Evolutionary conservation across 305 asterid species (phyloP), one percentile per base, ranked within the genome.

Genomic region (Fraxinus paxiana): DNA sequence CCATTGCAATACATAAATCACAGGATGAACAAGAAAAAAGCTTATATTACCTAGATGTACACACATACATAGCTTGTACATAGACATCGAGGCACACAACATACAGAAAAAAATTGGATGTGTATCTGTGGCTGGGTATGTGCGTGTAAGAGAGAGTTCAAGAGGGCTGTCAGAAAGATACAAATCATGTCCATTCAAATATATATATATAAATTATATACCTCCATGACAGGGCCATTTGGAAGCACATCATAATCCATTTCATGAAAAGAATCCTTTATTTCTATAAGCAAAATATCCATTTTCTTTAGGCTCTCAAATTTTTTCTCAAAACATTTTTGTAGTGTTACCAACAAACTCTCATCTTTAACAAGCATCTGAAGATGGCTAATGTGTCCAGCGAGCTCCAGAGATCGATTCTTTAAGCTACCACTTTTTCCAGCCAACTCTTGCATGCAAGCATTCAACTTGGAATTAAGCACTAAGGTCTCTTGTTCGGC

Each of bases 391-490:
- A 90, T 86, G 81, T 85, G 91, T 80, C 85, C 89, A 79, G 90
- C 89, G 77, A 92, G 83, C 90, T 90, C 98, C 82, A 84, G 61
- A 78, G 90, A 86, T 71, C 73, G 86, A 84, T 81, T 90, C 77
- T 83, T 90, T 73, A 85, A 48, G 84, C 87, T 88, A 83, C 92
- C 92, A 84, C 79, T 94, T 37, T 85, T 86, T 61, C 90, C 94
- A 80, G 90, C 88, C 87, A 94, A 87, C 87, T 94, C 97, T 85
- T 89, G 90, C 90, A 85, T 88, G 90, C 93, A 92, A 84, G 89
- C 87, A 81, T 88, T 87, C 86, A 96, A 86, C 89, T 89, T 88
- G 69, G 91, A 82, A 74, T 86, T 88, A 78, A 96, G 97, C 38
- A 80, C 82, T 17, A 85, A 73, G 48, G 86, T 84, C 87, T 91